Percentiles rank a stretch among this genome's conserved stretches.
phyloP scores from a whole-genome alignment of 306 rosid species.

The Acacia melanoxylon region DNA sequence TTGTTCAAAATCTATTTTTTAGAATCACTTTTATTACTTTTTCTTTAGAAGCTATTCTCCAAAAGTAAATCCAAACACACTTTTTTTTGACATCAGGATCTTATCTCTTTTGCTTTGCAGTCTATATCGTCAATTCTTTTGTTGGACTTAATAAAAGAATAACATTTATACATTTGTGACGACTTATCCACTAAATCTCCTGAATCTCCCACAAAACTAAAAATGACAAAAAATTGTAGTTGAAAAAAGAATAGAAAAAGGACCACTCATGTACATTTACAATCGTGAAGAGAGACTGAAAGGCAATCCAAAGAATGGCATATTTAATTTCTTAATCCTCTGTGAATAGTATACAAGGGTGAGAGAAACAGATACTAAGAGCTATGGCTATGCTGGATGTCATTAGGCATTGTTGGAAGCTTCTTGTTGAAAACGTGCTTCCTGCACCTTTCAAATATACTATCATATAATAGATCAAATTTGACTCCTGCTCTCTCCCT shows the following conservation, averaged over 20 bases:
- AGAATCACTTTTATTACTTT: too few relatives aligned
- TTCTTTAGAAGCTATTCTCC: too few relatives aligned
- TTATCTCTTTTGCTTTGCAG: too few relatives aligned
- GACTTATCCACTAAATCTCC: slow-evolving; percentile 33
- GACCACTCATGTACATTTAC: slow-evolving; percentile 37
- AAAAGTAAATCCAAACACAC: too few relatives aligned
- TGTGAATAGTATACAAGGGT: slow-evolving; percentile 11
- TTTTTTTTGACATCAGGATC: too few relatives aligned
- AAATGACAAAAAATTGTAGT: slow-evolving; percentile 23
- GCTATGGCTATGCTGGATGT: slow-evolving; percentile 63
- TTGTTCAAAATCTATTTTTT: too few relatives aligned
- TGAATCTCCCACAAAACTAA: slow-evolving; percentile 37
- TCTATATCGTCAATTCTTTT: not conserved
- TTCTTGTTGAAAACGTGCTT: slow-evolving; percentile 79
- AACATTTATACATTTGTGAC: slow-evolving; percentile 13
- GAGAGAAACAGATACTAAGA: slow-evolving; percentile 4
- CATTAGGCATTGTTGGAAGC: slow-evolving; percentile 72
- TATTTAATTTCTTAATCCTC: slow-evolving; percentile 10
- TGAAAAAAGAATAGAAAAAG: not conserved
- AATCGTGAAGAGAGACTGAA: slow-evolving; percentile 19
- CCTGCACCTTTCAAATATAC: slow-evolving; percentile 94
- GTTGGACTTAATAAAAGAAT: not conserved
- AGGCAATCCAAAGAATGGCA: slow-evolving; percentile 6
- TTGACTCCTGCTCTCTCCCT: slow-evolving; percentile 96
- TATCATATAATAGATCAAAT: slow-evolving; percentile 83